Evolutionary conservation across 2,329 filamentous ascomycete genomes (phyloP).

Genomic region (Aspergillus piperis): DNA sequence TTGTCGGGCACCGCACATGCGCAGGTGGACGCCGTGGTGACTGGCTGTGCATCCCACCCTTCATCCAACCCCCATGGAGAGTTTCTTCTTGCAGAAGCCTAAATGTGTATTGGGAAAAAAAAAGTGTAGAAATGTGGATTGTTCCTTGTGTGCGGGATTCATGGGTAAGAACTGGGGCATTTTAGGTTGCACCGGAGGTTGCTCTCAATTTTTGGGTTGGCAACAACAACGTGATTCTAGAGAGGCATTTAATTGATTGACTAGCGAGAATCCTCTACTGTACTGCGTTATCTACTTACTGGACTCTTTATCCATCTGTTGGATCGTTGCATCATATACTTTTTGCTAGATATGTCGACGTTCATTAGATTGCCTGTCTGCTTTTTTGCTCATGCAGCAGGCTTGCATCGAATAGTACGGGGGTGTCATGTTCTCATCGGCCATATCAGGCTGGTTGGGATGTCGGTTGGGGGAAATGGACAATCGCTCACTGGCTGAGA

Average conservation of each 20-base stretch:
- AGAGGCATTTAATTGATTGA: constrained; percentile 4
- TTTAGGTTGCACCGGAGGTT: neutral
- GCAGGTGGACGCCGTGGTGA: neutral
- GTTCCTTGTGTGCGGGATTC: neutral
- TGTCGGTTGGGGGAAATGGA: neutral
- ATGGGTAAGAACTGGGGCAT: neutral
- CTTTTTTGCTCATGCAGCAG: neutral
- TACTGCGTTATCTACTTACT: neutral
- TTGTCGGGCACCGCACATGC: constrained; percentile 6
- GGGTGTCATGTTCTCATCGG: too few relatives aligned
- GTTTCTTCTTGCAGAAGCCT: neutral
- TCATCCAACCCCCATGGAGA: neutral
- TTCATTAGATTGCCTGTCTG: neutral
- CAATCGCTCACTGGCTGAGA: neutral
- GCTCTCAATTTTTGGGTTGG: neutral
- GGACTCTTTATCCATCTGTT: neutral
- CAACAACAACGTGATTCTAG: neutral
- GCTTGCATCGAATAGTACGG: neutral
- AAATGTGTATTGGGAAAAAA: neutral
- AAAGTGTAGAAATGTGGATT: neutral
- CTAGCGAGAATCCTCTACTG: neutral
- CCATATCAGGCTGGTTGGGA: neutral
- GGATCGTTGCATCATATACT: neutral
- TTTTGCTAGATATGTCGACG: neutral
- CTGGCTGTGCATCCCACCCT: neutral